Base-by-base conservation (phyloP, 2,329 filamentous ascomycete species). In the Diplodia mutila region DNA sequence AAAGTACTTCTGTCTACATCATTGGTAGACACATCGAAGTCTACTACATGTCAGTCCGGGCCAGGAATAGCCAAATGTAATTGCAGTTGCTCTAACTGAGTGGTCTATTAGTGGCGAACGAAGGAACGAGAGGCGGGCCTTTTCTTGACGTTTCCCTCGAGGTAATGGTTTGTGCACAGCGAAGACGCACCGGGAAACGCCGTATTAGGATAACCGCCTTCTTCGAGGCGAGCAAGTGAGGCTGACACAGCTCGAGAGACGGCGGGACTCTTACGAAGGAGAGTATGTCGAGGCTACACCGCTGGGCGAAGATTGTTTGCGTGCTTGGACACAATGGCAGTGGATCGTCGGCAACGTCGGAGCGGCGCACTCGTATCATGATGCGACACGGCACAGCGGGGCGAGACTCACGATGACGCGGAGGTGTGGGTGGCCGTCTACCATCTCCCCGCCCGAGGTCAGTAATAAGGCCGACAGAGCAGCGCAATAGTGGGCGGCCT, bases 401-500 rank as follows among this genome's bases (percentile, higher is more conserved):
- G 29, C 46, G 46, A 51, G 29, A 32, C 39, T 51, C 21, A 51
- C 42, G 59, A 51, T 49, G 57, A 51, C 42, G 59, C 49, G 46
- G 34, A 18, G 21, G 53, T 2, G 34, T 16, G 34, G 16, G 21
- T n/a, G 25, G 57, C 23, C 18, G n/a, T 27, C 37, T n/a, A n/a
- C n/a, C n/a, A n/a, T 4, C 14, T 29, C 37, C 16, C 55, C 39
- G 25, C 18, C 54, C 55, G 55, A 61, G 37, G 55, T 32, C 25
- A n/a, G 18, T n/a, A 54, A 37, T 37, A 57, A 37, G 32, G 53
- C 53, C 53, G 53, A 16, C 32, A 46, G 42, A 32, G 34, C 37
- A n/a, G 46, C 39, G 37, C 55, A 61, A 29, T 51, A 48, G 39
- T 32, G 59, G 59, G 59, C 59, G 59, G 59, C 59, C 59, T 63